Evolutionary conservation across 805 yeast species (phyloP), one percentile per base, ranked within the genome.

Genomic region (Myxozyma udenii): DNA sequence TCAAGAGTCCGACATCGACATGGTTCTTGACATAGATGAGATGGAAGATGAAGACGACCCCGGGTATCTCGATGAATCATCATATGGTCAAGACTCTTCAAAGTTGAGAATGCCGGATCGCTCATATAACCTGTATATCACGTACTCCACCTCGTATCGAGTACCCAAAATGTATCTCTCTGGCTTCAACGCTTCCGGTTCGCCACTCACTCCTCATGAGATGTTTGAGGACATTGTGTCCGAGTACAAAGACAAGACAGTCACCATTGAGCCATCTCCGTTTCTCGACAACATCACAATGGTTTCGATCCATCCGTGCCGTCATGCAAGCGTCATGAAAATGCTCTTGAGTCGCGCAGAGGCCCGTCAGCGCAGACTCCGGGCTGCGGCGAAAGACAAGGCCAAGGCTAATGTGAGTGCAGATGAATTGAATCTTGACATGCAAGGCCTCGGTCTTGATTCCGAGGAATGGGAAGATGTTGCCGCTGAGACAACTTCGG

Each of bases 191-290:
- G 75, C 82, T 9, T 80, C 85, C 55, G 98, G 98, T 0, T 76
- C 82, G 14, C 98, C 98, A 1, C 72, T 93, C 36, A 74, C 85
- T 28, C 96, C 98, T 1, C 76, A 81, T 30, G 84, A 85, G 63
- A 93, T 93, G 98, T 89, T 90, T 70, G 95, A 91, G 65, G 98
- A 93, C 68, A 88, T 93, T 41, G 79, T 90, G 1, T 78, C 84
- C 35, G 98, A 93, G 66, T 93, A 93, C 69, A 81, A 91, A 64
- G 88, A 91, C 63, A 93, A 93, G 70, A 93, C 98, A 1, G 98
- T 91, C 19, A 93, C 98, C 0, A 91, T 93, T 53, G 98, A 93
- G 68, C 81, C 80, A 57, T 83, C 95, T 4, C 98, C 98, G 11
- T 89, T 89, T 62, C 21, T 51, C 39, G 80, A 78, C 43, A 80